phyloP scores from a whole-genome alignment of 192 early-diverging fungal species.

The Coemansia sp. region DNA sequence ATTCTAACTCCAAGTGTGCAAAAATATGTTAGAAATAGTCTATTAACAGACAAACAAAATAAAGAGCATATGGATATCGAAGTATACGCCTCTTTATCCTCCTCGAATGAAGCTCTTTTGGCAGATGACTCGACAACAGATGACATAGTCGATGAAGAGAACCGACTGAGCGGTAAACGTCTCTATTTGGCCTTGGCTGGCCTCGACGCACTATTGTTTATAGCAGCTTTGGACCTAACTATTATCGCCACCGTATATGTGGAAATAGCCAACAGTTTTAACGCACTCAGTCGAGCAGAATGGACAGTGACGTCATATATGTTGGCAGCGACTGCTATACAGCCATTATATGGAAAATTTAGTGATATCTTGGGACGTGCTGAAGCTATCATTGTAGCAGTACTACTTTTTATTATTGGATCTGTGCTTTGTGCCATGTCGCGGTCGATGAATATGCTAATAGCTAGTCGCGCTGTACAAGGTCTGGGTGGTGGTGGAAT shows the following conservation, averaged over 20 bases:
- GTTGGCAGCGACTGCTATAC: conserved; percentile 63
- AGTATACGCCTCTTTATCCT: neutral
- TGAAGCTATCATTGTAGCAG: conserved; percentile 72
- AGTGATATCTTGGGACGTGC: conserved; percentile 93
- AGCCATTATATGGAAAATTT: conserved; percentile 77
- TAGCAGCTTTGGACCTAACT: conserved; percentile 84
- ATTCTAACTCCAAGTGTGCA: neutral
- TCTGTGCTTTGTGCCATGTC: conserved; percentile 84
- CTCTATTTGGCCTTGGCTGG: conserved; percentile 54
- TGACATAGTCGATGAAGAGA: neutral
- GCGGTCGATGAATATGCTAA: conserved; percentile 64
- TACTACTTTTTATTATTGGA: conserved; percentile 79
- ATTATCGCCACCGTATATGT: conserved; percentile 83
- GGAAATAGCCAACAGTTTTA: conserved; percentile 76
- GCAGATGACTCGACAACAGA: neutral
- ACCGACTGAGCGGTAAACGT: conserved; percentile 5
- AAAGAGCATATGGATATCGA: neutral
- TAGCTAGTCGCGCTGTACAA: conserved; percentile 76
- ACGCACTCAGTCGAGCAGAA: conserved; percentile 66
- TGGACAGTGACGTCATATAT: conserved; percentile 87
- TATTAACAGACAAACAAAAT: neutral
- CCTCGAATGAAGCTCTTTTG: neutral
- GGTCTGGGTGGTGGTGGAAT: conserved; percentile 85
- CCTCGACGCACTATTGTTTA: conserved; percentile 69
- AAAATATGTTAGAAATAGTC: neutral